phyloP scores from a whole-genome alignment of 2,329 filamentous ascomycete genomes.

The Stagonosporopsis chrysanthemi region DNA sequence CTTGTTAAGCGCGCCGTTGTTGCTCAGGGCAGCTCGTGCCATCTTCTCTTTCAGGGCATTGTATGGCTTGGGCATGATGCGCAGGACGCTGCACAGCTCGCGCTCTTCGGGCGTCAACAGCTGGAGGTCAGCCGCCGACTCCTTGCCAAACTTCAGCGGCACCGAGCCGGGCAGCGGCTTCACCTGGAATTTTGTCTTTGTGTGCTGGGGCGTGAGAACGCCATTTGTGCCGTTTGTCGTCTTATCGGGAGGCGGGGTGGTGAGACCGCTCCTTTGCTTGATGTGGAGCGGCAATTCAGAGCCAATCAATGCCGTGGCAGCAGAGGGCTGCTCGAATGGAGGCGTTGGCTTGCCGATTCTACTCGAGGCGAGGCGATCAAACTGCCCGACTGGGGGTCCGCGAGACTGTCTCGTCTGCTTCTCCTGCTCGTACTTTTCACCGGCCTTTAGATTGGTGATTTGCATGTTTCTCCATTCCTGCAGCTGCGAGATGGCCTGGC shows the following conservation, averaged over 20 bases:
- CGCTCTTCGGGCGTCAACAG: conserved; percentile 83
- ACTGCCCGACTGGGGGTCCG: conserved; percentile 74
- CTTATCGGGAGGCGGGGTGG: conserved; percentile 52
- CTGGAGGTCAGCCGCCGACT: conserved; percentile 82
- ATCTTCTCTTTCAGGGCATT: conserved; percentile 92
- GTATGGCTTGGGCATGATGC: conserved; percentile 93
- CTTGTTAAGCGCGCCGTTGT: conserved; percentile 88
- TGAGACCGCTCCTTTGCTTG: conserved; percentile 52
- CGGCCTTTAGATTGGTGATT: conserved; percentile 83
- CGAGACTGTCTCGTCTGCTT: conserved; percentile 77
- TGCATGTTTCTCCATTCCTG: conserved; percentile 91
- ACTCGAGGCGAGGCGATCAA: conserved; percentile 81
- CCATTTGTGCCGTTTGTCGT: conserved; percentile 52
- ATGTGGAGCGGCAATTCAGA: conserved; percentile 75
- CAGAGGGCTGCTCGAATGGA: conserved; percentile 73
- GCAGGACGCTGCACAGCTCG: conserved; percentile 83
- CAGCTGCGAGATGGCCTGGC: conserved; percentile 86
- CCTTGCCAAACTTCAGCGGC: conserved; percentile 73
- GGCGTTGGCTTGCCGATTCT: conserved; percentile 71
- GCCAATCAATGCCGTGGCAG: conserved; percentile 77
- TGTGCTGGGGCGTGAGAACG: conserved; percentile 47
- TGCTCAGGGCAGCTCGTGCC: conserved; percentile 88
- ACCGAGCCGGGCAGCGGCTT: conserved; percentile 68
- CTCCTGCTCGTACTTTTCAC: conserved; percentile 91
- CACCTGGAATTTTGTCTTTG: conserved; percentile 59